Base-by-base conservation (phyloP, 495 filamentous ascomycete species). In the Trichoderma asperelloides region DNA sequence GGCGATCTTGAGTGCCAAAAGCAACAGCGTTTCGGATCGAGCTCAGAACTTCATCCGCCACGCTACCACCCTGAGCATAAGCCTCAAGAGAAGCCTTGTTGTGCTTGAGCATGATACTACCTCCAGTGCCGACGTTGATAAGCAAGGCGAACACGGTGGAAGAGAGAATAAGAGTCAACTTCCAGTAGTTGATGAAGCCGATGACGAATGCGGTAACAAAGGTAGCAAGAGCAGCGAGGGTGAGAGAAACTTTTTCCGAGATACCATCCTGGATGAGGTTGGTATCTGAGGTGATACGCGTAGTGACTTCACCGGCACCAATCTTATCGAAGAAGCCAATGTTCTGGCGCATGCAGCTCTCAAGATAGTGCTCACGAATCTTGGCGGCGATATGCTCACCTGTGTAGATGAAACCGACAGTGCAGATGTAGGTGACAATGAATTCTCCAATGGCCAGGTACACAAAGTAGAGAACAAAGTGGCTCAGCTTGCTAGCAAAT, bases 361-460 rank as follows among this genome's bases (percentile, higher is more conserved):
- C 68, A 21, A 82, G 69, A 63, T 76, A 76, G 27, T 70, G 62
- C 21, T 76, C 67, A 40, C 79, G 70, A 37, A 81, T 67, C 23
- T 69, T 72, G 11, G 71, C 66, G 4, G 77, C 75, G 60, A 79
- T 74, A 15, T 74, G 73, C 13, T 74, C 63, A 33, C 92, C 92
- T 0, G 88, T 90, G 72, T 95, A 95, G 67, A 94, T 93, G 76
- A 93, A 96, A 3, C 89, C 89, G 43, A 92, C 86, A 4, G 90
- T 94, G 39, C 85, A 83, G 68, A 91, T 78, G 72, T 95, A 96
- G 68, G 91, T 82, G 3, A 85, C 86, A 28, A 89, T 74, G 68
- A 96, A 93, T 69, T 93, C 89, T 41, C 78, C 91, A 63, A 96
- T 86, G 23, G 85, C 92, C 37, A 96, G 82, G 73, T 95, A 96